Percentiles rank a stretch among this genome's conserved stretches.
Evolutionary conservation across 495 filamentous ascomycete species (phyloP).

Genomic region (Penicillium pulvis): DNA sequence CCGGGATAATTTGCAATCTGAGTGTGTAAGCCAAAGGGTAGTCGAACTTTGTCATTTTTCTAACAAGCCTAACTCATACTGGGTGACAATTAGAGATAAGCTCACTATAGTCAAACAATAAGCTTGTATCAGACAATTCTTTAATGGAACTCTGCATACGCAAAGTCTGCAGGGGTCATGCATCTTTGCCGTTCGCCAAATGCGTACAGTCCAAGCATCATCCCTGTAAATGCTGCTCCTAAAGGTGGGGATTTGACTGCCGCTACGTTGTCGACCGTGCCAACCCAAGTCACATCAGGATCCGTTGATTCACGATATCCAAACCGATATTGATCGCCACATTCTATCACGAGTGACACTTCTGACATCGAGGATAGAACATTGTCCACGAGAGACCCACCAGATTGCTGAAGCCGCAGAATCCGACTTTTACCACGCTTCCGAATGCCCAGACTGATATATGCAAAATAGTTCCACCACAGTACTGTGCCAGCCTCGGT

Average conservation of each 20-base stretch:
- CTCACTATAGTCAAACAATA: no score
- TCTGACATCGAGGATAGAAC: slow-evolving; percentile 11
- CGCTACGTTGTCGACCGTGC: slow-evolving; percentile 25
- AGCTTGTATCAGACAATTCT: not conserved
- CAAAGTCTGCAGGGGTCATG: slow-evolving; percentile 44
- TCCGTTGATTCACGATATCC: slow-evolving; percentile 26
- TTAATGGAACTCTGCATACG: slow-evolving; percentile 24
- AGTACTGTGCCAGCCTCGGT: slow-evolving; percentile 44
- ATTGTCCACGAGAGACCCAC: slow-evolving; percentile 17
- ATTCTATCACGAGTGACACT: slow-evolving; percentile 29
- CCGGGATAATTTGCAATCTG: no score
- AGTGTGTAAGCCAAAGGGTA: no score
- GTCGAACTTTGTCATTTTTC: no score
- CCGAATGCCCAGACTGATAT: slow-evolving; percentile 39
- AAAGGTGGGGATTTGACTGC: slow-evolving; percentile 36
- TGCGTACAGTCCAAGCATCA: slow-evolving; percentile 50
- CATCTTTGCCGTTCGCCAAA: slow-evolving; percentile 45
- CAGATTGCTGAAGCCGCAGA: slow-evolving; percentile 27
- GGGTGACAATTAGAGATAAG: no score
- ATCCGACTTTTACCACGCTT: slow-evolving; percentile 18
- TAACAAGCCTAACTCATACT: no score
- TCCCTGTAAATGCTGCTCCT: slow-evolving; percentile 37
- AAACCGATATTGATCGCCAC: slow-evolving; percentile 32
- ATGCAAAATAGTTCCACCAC: slow-evolving; percentile 46
- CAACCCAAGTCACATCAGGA: slow-evolving; percentile 28